Evolutionary conservation across 805 yeast species (phyloP), one percentile per base, ranked within the genome.

Genomic region (Saccharomycopsis fermentans): DNA sequence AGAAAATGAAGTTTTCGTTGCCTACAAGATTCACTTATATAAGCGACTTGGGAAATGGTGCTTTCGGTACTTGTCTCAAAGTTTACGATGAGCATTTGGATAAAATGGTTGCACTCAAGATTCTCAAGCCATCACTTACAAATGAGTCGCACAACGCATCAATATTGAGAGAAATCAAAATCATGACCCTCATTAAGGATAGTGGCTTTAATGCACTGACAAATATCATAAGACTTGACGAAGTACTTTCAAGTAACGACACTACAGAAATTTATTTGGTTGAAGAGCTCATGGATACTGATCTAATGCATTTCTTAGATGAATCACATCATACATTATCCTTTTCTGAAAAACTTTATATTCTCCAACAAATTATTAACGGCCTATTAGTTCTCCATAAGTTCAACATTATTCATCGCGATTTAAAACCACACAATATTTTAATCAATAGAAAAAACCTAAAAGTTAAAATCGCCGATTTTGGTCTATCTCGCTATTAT

Each of bases 51-150:
- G 57, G 57, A 4, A 43, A 29, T 8, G 57, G 50, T 17, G 29
- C 57, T 9, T 55, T 29, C 27, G 47, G 39, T 11, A 55, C 52
- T 4, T 29, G 47, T 26, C 19, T 55, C 6, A 55, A 43, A 19
- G 57, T 50, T 26, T 19, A 43, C n/a, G 55, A 50, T 29, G 37
- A 29, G 2, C 37, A 29, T 32, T n/a, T 29, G 36, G 50, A 21
- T 21, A 94, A 92, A 81, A 84, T 95, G 70, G 98, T 92, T 65
- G 99, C 87, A 69, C 86, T 94, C 74, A 94, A 94, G 83, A 81
- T 94, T 74, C 81, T 86, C 72, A 78, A 82, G 66, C 96, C 99
- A 71, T 77, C 90, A 9, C n/a, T 43, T 19, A 43, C 24, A 8
- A 43, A 21, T 21, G 50, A 43, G 29, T 37, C 35, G 3, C 35